Base-by-base conservation (phyloP, 306 rosid genomes). In the Mucuna pruriens region DNA sequence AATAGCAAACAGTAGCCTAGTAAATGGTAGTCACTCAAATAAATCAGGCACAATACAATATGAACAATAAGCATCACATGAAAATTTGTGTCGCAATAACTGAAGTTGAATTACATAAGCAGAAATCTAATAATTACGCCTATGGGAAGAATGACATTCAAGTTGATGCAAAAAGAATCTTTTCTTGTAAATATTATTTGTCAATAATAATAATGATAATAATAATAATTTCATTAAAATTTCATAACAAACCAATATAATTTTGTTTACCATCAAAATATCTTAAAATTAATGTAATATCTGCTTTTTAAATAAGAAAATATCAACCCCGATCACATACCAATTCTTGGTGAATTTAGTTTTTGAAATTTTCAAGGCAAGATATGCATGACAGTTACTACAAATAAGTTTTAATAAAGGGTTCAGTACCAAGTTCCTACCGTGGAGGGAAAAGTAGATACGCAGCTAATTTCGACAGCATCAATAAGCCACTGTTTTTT, bases 401-500 rank as follows among this genome's bases (percentile, higher is more conserved):
- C 25, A 63, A 66, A 29, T 61, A 54, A 38, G 34, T 62, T 52
- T 65, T 78, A 20, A 74, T 17, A 0, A 78, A 80, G 26, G 19
- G 31, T 75, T 80, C 34, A 76, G 60, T 39, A 42, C 16, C n/a
- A 42, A 11, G 61, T 74, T 72, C 92, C 38, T 91, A 95, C 99
- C 93, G 87, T 90, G 68, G 97, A 93, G 48, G 98, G 99, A 86
- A 88, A 86, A 68, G 82, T 76, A 26, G 98, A 90, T 17, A 95
- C 85, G 7, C 99, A 93, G 87, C 98, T 93, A 84, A 88, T 88
- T 89, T 91, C 98, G n/a, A 87, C 87, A 26, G 94, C 92, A 77
- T 91, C 97, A 82, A 89, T 81, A 72, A 93, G 90, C 99, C 99
- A 95, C 85, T 85, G 96, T 80, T 90, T 86, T 82, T 83, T 91